A percentile compares a stretch with the other conserved stretches of the same genome.
Conservation (phyloP, 345 rosid genomes). For the Ceriops decandra region DNA sequence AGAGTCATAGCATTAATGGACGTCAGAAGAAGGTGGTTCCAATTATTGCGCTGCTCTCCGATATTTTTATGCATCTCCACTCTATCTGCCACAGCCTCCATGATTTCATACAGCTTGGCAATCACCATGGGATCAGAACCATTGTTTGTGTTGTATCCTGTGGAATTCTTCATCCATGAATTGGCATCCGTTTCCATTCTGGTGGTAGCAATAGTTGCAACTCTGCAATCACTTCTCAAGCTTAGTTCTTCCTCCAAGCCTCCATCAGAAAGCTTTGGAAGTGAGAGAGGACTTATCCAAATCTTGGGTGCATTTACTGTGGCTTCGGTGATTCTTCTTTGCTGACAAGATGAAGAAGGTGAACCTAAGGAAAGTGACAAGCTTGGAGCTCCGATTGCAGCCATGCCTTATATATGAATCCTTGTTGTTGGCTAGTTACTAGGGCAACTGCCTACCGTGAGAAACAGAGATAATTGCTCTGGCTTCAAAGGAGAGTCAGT, state of each 20-base stretch:
- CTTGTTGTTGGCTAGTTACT: background rate
- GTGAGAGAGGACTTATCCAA: slow-evolving; percentile 6
- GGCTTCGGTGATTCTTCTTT: slow-evolving; percentile 9
- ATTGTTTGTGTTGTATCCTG: background rate
- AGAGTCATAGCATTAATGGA: slow-evolving; percentile 48
- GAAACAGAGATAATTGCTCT: background rate
- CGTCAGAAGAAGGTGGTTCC: slow-evolving; percentile 47
- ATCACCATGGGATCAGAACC: slow-evolving; percentile 20
- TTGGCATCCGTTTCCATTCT: slow-evolving; percentile 5
- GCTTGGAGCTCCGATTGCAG: slow-evolving; percentile 25
- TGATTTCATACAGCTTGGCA: slow-evolving; percentile 33
- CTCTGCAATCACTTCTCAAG: slow-evolving; percentile 7
- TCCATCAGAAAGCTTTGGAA: slow-evolving; percentile 20
- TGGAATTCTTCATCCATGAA: background rate
- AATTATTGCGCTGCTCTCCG: slow-evolving; percentile 48
- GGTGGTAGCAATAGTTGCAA: background rate
- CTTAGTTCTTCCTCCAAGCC: slow-evolving; percentile 19
- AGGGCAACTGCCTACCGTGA: background rate
- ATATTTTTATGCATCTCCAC: slow-evolving; percentile 53
- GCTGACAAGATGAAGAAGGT: background rate
- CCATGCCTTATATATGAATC: slow-evolving; percentile 11
- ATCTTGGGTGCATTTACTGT: slow-evolving; percentile 18
- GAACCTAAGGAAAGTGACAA: slow-evolving; percentile 6
- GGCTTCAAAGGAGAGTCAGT: background rate
- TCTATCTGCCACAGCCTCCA: slow-evolving; percentile 49